Base-by-base conservation (phyloP, 306 rosid genomes). In the Corylus heterophylla region DNA sequence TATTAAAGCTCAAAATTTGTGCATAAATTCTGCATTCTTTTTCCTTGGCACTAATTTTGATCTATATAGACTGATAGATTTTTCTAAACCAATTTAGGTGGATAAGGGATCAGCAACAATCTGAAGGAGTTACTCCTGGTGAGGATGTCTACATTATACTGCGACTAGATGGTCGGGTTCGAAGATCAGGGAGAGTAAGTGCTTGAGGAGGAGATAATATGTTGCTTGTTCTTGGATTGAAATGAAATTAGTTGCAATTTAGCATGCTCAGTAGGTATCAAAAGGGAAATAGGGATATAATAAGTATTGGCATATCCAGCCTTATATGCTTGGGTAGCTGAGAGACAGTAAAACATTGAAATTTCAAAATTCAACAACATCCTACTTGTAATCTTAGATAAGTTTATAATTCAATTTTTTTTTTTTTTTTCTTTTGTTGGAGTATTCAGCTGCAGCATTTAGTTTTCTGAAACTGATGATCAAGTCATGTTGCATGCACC, bases 141-240 rank as follows among this genome's bases (percentile, higher is more conserved):
- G 99, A 92, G 86, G 98, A 90, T 20, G 96, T 95, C 79, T 93
- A 93, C 84, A 89, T 93, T 75, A 89, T 95, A 85, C 85, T 95
- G 74, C 92, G 98, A 74, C 80, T 95, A 25, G 99, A 95, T 81
- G 99, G 99, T n/a, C 88, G 98, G 22, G 92, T 95, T 71, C 97
- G 98, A 84, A 88, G 99, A 85, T 95, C 99, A 3, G 98, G 99
- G 81, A 93, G 75, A 76, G 99, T 93, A 91, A 84, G 93, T 88
- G 49, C 68, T 45, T 58, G 47, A 62, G 74, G 71, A 59, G 72
- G 59, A 76, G 1, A 31, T 66, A 69, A 54, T 42, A 77, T 50
- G 29, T 69, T 56, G 5, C 25, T 74, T 61, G 75, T 59, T 74
- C 54, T 52, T 80, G 44, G 61, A 39, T 70, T 83, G 62, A 52